These are phyloP conservation scores for Phytophthora kernoviae DNA, from an alignment of 352 stramenopile species.

Conservation along the genomic window DNA sequence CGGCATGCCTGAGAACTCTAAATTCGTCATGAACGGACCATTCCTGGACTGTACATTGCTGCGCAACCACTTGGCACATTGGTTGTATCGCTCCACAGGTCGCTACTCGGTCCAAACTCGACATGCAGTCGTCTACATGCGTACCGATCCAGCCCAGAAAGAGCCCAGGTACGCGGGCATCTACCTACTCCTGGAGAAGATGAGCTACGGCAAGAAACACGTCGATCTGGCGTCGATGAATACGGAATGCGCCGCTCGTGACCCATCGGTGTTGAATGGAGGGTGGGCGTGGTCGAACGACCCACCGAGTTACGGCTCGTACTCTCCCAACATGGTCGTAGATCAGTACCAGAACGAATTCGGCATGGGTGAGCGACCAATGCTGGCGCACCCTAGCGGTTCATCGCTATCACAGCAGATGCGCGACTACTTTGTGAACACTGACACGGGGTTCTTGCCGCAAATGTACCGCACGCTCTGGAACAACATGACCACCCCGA, in stretches of 20 bases:
- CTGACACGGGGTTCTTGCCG: constrained; percentile 58
- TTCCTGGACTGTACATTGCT: constrained; percentile 74
- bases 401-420: constrained; percentile 66
- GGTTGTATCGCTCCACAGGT: constrained; percentile 68
- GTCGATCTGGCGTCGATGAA: constrained; percentile 65
- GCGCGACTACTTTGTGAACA: constrained; percentile 78
- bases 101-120: constrained; percentile 71
- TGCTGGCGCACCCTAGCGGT: constrained; percentile 62
- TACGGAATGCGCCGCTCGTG: constrained; percentile 36
- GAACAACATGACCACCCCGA: constrained; percentile 77
- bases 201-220: constrained; percentile 71
- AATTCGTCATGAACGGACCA: constrained; percentile 79
- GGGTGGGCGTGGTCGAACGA: constrained; percentile 87
- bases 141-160: constrained; percentile 30
- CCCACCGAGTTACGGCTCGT: constrained; percentile 62
- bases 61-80: constrained; percentile 83
- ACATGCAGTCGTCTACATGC: constrained; percentile 77
- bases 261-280: constrained; percentile 50
- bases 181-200: constrained; percentile 79
- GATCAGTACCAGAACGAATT: constrained; percentile 85
- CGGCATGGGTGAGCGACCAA: constrained; percentile 69
- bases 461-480: constrained; percentile 71
- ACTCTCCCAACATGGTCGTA: constrained; percentile 79
- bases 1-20: constrained; percentile 63
- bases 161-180: constrained; percentile 62